phyloP scores from a whole-genome alignment of 2,329 filamentous ascomycete species.

The Trichophyton schoenleinii region DNA sequence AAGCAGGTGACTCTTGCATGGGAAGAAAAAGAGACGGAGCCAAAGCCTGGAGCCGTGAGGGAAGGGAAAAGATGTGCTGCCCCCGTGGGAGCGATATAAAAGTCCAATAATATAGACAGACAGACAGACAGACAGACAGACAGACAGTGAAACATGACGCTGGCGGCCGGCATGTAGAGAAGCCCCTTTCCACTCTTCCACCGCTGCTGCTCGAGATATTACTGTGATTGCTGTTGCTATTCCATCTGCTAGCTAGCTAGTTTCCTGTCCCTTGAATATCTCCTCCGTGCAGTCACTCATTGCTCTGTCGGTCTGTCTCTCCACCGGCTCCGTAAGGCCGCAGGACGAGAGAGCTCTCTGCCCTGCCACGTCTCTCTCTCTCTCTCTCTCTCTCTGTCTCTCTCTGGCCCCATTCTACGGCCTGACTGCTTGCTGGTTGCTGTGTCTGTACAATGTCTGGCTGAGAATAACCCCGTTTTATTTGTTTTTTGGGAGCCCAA shows the following conservation, averaged over 20 bases:
- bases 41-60: no score
- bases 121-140: no score
- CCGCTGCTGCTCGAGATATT: no score
- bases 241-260: no score
- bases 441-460: constrained; percentile 3
- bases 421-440: background rate
- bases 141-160: background rate
- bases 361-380: background rate
- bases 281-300: background rate
- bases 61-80: background rate
- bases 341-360: background rate
- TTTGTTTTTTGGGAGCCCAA: constrained; percentile 7
- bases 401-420: no score
- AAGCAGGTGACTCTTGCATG: background rate
- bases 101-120: no score
- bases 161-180: background rate
- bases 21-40: background rate
- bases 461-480: background rate
- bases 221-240: no score
- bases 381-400: no score
- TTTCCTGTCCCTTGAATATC: no score
- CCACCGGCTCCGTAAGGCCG: constrained; percentile 14
- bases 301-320: constrained; percentile 1
- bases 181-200: background rate
- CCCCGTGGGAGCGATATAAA: no score